Conservation (phyloP, 2,329 filamentous ascomycete genomes). For the Aureobasidium sp. region DNA sequence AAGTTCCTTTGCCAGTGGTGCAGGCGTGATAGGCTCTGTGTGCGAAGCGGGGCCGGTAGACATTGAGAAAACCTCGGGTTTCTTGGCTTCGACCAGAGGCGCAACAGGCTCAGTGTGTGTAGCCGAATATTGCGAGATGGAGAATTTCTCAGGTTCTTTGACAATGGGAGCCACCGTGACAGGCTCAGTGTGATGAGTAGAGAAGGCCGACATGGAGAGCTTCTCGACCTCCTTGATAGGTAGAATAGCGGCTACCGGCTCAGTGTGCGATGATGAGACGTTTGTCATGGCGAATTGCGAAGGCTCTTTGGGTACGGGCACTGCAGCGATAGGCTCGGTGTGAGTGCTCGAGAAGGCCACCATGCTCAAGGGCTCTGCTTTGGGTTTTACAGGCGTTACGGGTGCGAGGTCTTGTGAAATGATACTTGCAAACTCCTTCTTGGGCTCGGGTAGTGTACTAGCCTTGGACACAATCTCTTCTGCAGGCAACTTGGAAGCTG, state of each 20-base stretch:
- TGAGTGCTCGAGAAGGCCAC: constrained; percentile 27
- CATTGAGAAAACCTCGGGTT: background rate
- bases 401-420: constrained; percentile 32
- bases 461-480: background rate
- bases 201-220: constrained; percentile 3
- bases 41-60: constrained; percentile 12
- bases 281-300: constrained; percentile 22
- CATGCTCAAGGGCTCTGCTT: constrained; percentile 13
- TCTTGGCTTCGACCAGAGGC: background rate
- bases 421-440: constrained; percentile 33
- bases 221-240: background rate
- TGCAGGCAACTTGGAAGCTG: background rate
- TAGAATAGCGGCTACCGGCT: constrained; percentile 19
- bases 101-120: constrained; percentile 1
- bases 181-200: constrained; percentile 16
- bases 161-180: background rate
- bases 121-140: background rate
- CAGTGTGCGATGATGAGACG: constrained; percentile 27
- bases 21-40: constrained; percentile 5
- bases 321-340: constrained; percentile 23
- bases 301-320: background rate
- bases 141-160: constrained; percentile 3
- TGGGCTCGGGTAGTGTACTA: background rate
- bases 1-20: background rate
- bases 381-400: background rate